Conservation (phyloP, 495 filamentous ascomycete genomes). For the Xylaria curta region DNA sequence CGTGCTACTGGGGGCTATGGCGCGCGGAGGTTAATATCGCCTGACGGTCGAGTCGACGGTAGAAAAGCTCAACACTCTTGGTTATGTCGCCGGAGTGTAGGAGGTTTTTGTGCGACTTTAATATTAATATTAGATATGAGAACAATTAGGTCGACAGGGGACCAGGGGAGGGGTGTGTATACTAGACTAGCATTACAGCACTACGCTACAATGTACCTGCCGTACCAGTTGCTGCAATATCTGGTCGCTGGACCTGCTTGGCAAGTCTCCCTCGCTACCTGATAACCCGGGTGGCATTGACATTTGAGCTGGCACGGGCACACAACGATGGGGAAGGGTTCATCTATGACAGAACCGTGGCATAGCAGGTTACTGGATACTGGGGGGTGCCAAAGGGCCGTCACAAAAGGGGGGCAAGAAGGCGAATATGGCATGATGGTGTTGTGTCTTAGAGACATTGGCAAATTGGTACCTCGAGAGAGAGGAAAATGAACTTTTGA, state of each 20-base stretch:
- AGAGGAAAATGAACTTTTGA: conserved; percentile 21
- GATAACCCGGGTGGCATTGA: conserved; percentile 33
- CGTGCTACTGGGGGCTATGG: conserved; percentile 42
- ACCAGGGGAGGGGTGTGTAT: conserved; percentile 43
- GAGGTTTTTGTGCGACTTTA: conserved; percentile 62
- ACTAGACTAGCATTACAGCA: conserved; percentile 25
- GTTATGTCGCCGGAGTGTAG: conserved; percentile 52
- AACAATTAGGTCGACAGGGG: conserved; percentile 35
- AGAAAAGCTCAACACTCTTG: conserved; percentile 50
- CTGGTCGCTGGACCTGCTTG: conserved; percentile 38
- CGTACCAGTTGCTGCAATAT: conserved; percentile 40
- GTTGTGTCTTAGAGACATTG: conserved; percentile 25
- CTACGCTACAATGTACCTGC: conserved; percentile 35
- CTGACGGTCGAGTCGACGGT: conserved; percentile 41
- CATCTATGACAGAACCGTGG: conserved; percentile 25
- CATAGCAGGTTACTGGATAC: conserved; percentile 13
- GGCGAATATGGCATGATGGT: conserved; percentile 26
- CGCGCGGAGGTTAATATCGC: conserved; percentile 41
- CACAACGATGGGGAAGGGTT: conserved; percentile 21
- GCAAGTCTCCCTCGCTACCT: conserved; percentile 37
- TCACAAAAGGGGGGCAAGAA: conserved; percentile 27
- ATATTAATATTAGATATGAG: conserved; percentile 43
- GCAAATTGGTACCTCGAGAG: conserved; percentile 26
- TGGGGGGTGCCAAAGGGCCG: conserved; percentile 20
- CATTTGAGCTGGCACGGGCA: conserved; percentile 41